phyloP scores from a whole-genome alignment of 768 basidiomycete genomes.

The Collybia sordida region DNA sequence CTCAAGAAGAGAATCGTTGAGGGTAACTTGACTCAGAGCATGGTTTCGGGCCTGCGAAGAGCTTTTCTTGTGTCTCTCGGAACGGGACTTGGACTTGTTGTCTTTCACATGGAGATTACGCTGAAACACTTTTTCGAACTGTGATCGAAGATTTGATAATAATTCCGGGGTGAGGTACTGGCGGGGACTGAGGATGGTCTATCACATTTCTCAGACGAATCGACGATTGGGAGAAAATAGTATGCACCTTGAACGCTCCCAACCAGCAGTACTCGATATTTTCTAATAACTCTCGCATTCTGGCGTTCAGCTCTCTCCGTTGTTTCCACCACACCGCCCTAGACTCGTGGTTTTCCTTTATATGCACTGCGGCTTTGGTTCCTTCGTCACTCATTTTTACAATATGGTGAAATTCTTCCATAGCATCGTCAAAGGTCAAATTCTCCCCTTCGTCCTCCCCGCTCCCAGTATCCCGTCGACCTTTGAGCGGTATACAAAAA shows the following conservation, averaged over 20 bases:
- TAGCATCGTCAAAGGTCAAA: conserved; percentile 73
- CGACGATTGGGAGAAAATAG: background rate
- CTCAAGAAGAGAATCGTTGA: conserved; percentile 78
- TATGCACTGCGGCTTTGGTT: conserved; percentile 59
- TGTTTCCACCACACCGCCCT: conserved; percentile 86
- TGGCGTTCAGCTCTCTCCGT: conserved; percentile 70
- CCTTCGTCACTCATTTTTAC: conserved; percentile 74
- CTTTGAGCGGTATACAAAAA: conserved; percentile 88
- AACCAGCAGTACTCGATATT: conserved; percentile 97
- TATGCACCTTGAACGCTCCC: conserved; percentile 89
- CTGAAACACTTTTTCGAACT: conserved; percentile 77
- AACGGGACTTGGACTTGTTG: conserved; percentile 50
- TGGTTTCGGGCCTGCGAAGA: conserved; percentile 30
- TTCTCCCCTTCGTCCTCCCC: conserved; percentile 67
- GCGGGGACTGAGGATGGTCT: conserved; percentile 66
- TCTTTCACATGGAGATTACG: conserved; percentile 60
- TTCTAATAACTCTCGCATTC: conserved; percentile 71
- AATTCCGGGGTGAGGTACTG: conserved; percentile 39
- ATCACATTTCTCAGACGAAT: conserved; percentile 2
- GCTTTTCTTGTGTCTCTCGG: conserved; percentile 31
- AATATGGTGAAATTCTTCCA: conserved; percentile 76
- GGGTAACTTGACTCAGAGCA: conserved; percentile 42
- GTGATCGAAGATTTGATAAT: conserved; percentile 57
- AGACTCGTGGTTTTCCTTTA: conserved; percentile 69
- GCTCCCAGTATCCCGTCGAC: conserved; percentile 70